Base-by-base conservation (phyloP, 2,329 filamentous ascomycete species). In the Diplodia seriata region DNA sequence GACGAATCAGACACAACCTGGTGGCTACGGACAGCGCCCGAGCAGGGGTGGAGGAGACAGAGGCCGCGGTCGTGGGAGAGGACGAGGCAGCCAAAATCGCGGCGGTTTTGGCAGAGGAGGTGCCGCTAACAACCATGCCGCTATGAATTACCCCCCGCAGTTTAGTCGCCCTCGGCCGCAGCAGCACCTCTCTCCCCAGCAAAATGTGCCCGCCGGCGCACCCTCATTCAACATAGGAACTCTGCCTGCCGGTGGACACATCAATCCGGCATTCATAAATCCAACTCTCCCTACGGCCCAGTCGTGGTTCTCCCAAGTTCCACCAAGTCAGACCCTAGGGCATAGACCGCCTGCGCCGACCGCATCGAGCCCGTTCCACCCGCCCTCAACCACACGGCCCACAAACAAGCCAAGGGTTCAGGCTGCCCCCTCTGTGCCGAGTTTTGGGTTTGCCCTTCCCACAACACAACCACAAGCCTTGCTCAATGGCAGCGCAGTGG, bases 401-500 rank as follows among this genome's bases (percentile, higher is more conserved):
- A 11, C 49, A 40, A 51, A 29, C 23, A 67, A 67, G 36, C 57
- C 66, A 23, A 68, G 64, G 33, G 26, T 51, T 11, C 50, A 62
- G 11, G 57, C 59, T 26, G 70, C 78, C 14, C 78, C 78, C 11
- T 70, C 76, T 2, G 73, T 80, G 15, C 74, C 74, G 7, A 76
- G 73, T 59, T 80, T 80, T 66, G 77, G 76, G 1, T 79, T 78
- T 62, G 69, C 73, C 0, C 57, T 79, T 4, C 76, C 75, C 3
- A 43, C 50, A 12, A 18, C n/a, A 8, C 47, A 50, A 2, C 50
- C 57, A 20, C 56, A 57, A 40, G n/a, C 3, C 1, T 23, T 29
- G n/a, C 11, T 40, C 11, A 29, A 54, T 12, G 40, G 26, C 12
- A n/a, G 7, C 20, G 9, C 18, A 18, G 26, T 51, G 8, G 40